Evolutionary conservation across 1,284 basidiomycete genomes (phyloP).

Genomic region (Apiotrichum sp.): DNA sequence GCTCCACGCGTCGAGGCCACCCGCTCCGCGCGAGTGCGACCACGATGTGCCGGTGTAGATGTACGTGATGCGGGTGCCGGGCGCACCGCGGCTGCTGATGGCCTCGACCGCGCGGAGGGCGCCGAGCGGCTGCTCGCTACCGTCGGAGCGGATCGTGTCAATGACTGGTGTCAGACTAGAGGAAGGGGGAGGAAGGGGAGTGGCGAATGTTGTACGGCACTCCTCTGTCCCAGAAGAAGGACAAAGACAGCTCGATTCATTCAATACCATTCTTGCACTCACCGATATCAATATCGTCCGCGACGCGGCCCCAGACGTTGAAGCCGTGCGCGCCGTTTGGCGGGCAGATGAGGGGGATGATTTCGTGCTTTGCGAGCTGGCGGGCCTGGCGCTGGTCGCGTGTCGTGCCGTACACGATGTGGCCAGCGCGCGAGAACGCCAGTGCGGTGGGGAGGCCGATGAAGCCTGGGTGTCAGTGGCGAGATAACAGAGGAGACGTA

Average conservation of each 20-base stretch:
- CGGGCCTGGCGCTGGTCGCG: constrained; percentile 45
- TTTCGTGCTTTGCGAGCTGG: constrained; percentile 51
- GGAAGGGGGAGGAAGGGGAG: background rate
- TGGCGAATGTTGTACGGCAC: no score
- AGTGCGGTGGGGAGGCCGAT: constrained; percentile 52
- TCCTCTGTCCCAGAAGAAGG: no score
- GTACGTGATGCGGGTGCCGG: constrained; percentile 50
- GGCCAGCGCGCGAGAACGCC: constrained; percentile 53
- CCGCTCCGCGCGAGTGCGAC: constrained; percentile 46
- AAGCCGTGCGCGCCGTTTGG: constrained; percentile 34
- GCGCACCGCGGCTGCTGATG: constrained; percentile 22
- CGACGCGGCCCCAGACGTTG: constrained; percentile 47
- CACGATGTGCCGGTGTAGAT: constrained; percentile 54
- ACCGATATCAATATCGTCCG: constrained; percentile 52
- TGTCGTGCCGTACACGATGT: constrained; percentile 54
- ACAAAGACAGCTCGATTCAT: no score
- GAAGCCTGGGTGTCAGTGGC: constrained; percentile 43
- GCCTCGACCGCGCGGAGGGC: constrained; percentile 22
- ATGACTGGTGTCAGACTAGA: constrained; percentile 35
- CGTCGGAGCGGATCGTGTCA: constrained; percentile 40
- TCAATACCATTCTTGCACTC: constrained; percentile 20
- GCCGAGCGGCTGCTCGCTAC: constrained; percentile 39
- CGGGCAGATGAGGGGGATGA: constrained; percentile 53
- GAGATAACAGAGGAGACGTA: constrained; percentile 7
- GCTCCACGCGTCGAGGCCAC: constrained; percentile 35